These are phyloP conservation scores for Stagonosporopsis chrysanthemi DNA, from an alignment of 2,329 filamentous ascomycete species.

Conservation along the genomic window DNA sequence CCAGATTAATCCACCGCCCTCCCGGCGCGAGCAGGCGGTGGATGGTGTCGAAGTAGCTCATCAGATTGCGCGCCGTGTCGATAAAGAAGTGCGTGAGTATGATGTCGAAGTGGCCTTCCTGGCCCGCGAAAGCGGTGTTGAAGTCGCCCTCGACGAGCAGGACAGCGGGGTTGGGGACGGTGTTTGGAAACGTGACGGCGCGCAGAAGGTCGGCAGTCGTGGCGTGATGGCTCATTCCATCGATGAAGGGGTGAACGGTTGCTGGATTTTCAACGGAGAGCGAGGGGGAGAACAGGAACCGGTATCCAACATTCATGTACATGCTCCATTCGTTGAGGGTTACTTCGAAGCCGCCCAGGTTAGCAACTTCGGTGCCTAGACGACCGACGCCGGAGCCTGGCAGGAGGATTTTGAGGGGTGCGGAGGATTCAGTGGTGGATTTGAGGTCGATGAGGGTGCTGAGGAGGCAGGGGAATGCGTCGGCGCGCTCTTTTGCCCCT, in stretches of 20 bases:
- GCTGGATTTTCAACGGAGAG: neutral
- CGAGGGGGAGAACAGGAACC: conserved; percentile 52
- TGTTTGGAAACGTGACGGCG: conserved; percentile 55
- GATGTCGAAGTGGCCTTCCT: conserved; percentile 53
- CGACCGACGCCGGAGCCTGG: conserved; percentile 64
- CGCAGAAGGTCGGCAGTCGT: conserved; percentile 59
- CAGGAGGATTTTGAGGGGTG: conserved; percentile 54
- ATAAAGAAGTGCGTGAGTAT: conserved; percentile 68
- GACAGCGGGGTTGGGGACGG: conserved; percentile 47
- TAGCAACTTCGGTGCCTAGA: conserved; percentile 60
- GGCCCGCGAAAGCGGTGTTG: conserved; percentile 50
- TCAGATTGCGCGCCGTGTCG: conserved; percentile 65
- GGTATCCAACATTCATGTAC: conserved; percentile 64
- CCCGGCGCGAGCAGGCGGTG: conserved; percentile 56
- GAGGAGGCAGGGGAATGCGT: conserved; percentile 49
- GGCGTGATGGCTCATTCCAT: conserved; percentile 65
- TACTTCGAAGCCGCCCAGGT: conserved; percentile 58
- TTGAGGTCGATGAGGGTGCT: conserved; percentile 27
- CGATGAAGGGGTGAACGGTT: conserved; percentile 61
- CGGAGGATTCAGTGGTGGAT: fast-evolving
- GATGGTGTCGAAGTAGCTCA: conserved; percentile 64
- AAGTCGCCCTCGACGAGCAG: conserved; percentile 66
- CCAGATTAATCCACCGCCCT: conserved; percentile 65
- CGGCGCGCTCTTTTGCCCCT: conserved; percentile 57
- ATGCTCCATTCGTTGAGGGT: conserved; percentile 66